A percentile compares a stretch with the other conserved stretches of the same genome.
Evolutionary conservation across 2,329 filamentous ascomycete genomes (phyloP).

Genomic region (Diaporthe helianthi): DNA sequence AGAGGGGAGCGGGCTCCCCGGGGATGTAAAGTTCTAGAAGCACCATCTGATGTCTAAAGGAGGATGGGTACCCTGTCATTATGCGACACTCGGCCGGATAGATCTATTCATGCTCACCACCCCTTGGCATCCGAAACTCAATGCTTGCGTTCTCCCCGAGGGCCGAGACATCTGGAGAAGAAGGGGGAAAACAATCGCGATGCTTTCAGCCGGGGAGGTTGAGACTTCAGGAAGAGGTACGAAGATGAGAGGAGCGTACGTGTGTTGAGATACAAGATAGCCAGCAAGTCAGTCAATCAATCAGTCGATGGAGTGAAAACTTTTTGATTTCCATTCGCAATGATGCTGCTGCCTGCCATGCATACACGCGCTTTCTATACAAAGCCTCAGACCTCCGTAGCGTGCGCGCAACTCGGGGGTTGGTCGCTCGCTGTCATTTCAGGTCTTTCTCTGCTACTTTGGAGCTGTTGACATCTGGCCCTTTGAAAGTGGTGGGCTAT

Average conservation of each 20-base stretch:
- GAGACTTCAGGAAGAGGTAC: background rate
- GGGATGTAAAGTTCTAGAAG: constrained; percentile 1
- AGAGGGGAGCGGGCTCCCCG: background rate
- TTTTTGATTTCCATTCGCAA: constrained; percentile 18
- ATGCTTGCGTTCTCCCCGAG: background rate
- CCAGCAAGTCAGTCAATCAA: too few relatives aligned
- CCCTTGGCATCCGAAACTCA: constrained; percentile 13
- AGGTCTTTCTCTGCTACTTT: background rate
- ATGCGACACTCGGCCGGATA: constrained; percentile 15
- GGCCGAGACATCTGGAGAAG: too few relatives aligned
- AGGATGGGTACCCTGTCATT: background rate
- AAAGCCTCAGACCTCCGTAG: background rate
- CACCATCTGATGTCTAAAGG: background rate
- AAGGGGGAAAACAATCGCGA: background rate
- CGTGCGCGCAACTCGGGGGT: background rate
- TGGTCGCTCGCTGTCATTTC: background rate
- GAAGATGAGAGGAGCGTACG: too few relatives aligned
- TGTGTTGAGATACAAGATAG: too few relatives aligned
- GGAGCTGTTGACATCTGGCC: constrained; percentile 3
- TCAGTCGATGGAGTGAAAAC: background rate
- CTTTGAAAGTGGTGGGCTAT: background rate
- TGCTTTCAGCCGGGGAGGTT: background rate
- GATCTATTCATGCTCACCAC: constrained; percentile 7
- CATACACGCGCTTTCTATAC: constrained; percentile 16
- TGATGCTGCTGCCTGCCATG: constrained; percentile 17